Evolutionary conservation across 148 eudicot genomes (phyloP), one percentile per base, ranked within the genome.

Genomic region (Fagopyrum homotropicum): DNA sequence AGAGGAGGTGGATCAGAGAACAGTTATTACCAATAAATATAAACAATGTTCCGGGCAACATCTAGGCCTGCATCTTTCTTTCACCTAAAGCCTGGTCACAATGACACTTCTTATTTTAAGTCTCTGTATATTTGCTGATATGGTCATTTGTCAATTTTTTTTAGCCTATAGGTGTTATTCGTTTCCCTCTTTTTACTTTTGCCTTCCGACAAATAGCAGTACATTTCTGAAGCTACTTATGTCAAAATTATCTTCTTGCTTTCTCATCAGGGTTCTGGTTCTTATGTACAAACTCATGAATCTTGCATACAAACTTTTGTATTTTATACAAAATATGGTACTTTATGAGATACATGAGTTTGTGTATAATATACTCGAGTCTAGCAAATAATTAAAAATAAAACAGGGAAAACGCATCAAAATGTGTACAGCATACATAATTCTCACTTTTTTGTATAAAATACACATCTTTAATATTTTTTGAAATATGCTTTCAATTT

Each of bases 401-500:
- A 1, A 35, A 35, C 40, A 35, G 40, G 40, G 40, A 35, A 35
- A 35, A 35, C 3, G 40, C 40, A 35, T 35, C 40, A 35, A 35
- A 35, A 2, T 2, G 40, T 35, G 40, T 35, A 35, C 40, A 35
- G 40, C 40, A 35, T 35, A 35, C 40, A 35, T 35, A 35, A 35
- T 35, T 35, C 40, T 35, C 35, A 35, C 40, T 0, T 35, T 35
- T 35, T 2, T 35, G 40, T 35, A 35, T 35, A 35, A 35, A 35
- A 35, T 35, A 35, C 40, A 35, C 40, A 35, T 35, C 44, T 69
- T 43, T 46, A 15, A 7, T 69, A 45, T 51, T 48, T 66, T 75
- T 59, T 81, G 54, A 78, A 49, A 40, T 77, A 78, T 75, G 75
- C 82, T 61, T 55, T 82, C 64, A 69, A 75, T 75, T 80, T 56